Base-by-base conservation (phyloP, 1,139 yeast species). In the Saccharomyces uvarum region DNA sequence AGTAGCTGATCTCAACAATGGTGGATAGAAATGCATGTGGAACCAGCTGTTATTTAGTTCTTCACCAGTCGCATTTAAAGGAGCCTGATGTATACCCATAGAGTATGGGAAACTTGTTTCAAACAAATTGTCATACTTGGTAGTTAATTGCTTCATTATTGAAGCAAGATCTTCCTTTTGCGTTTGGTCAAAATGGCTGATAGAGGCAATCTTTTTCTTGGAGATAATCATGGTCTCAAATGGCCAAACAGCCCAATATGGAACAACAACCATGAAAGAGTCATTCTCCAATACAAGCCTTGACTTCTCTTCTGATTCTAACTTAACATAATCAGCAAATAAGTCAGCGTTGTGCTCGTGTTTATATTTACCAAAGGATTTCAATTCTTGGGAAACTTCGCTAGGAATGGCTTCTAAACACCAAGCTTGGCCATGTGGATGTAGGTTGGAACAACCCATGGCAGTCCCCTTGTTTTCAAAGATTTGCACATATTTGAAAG, bases 161-260 rank as follows among this genome's bases (percentile, higher is more conserved):
- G 72, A 66, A 1, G 90, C 89, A 62, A 86, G 76, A 60, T 84
- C 88, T 7, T 55, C 52, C 57, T 76, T 77, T 59, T 85, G 83
- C 57, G 73, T 70, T 3, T 71, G 75, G 28, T 70, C 71, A 60
- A 86, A 79, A 38, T 81, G 81, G 41, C 71, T 70, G 21, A 84
- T 67, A 27, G 84, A 80, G 38, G 77, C 71, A 55, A 83, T 72
- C 58, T 82, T 84, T 41, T 73, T 71, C 62, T 81, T 81, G 26
- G 88, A 68, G 8, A 85, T 71, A 46, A 86, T 73, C 70, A 86
- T 72, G 5, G 88, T 82, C 70, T 86, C 90, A 68, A 84, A 86
- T 6, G 93, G 93, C 91, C 93, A 86, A 51, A 83, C 76, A 3
- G 91, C 93, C 93, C 93, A 86, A 70, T 82, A 86, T 51, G 93